Evolutionary conservation across 2,329 filamentous ascomycete species (phyloP), one percentile per base, ranked within the genome.

Genomic region (Furcasterigmium sp.): DNA sequence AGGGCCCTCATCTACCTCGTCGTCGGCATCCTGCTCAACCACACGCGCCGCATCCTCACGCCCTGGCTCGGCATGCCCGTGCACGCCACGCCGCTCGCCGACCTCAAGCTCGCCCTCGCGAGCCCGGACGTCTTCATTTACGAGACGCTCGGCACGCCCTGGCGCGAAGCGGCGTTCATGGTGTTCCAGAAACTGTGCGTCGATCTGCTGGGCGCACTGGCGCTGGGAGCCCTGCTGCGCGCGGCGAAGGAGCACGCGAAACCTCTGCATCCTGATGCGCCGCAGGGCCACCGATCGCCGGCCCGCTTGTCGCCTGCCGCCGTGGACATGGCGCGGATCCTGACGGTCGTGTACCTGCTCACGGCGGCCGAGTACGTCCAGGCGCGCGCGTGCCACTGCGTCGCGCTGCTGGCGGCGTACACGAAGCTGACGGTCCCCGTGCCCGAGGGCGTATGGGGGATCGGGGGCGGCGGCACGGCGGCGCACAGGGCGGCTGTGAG

Each of bases 11-110:
- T 51, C 1, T 54, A 56, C 39, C 52, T 67, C 35, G 30, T 57
- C 13, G 53, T 58, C 30, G 68, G 68, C 39, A 56, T 65, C 14
- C 45, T 69, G 11, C 34, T 61, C 20, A 62, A 70, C 56, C 67
- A 72, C 49, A 52, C 66, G 14, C 60, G 64, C 5, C 54, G 62
- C 17, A 51, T 59, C n/a, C 44, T 68, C 0, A 34, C 43, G 10
- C 62, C 60, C 7, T 56, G 48, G 51, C 45, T 63, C 0, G 58
- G 56, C 4, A 49, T 57, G 18, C 63, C 59, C 25, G 39, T 59
- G 11, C 58, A 58, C 49, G 43, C 49, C 45, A 51, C 51, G 18
- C 63, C 62, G 10, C 52, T 62, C 42, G 62, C 58, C 21, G 53
- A 54, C 46, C 57, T 67, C 49, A 67, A 62, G 42, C 52, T 62